These are phyloP conservation scores for Euphorbia lathyris DNA, from an alignment of 345 rosid genomes.

Conservation along the genomic window DNA sequence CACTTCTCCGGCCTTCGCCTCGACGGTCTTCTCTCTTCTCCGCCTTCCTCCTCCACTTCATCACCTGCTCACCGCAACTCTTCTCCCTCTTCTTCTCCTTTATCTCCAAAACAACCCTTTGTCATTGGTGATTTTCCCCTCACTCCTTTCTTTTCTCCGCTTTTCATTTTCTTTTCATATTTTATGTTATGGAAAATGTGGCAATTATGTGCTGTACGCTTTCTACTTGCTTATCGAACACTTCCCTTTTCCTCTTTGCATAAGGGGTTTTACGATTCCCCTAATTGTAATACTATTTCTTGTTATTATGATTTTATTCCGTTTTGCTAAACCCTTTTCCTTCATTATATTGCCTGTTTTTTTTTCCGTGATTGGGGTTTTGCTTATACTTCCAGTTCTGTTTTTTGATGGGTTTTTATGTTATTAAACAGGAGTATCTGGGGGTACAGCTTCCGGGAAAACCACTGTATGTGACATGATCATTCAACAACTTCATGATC, in stretches of 20 bases:
- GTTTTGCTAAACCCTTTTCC: not conserved
- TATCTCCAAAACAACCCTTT: slow-evolving; percentile 64
- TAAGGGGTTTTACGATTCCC: not conserved
- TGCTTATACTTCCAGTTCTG: not conserved
- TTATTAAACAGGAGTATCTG: slow-evolving; percentile 70
- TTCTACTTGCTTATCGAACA: not conserved
- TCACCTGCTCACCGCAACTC: slow-evolving; percentile 25
- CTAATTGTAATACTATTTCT: not conserved
- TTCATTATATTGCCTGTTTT: not conserved
- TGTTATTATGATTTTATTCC: not conserved
- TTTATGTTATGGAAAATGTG: not conserved
- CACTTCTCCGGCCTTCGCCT: slow-evolving; percentile 98
- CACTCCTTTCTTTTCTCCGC: slow-evolving; percentile 1
- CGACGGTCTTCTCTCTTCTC: slow-evolving; percentile 63
- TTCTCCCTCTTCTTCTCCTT: slow-evolving; percentile 27
- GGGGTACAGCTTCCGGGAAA: slow-evolving; percentile 99
- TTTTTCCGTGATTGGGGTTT: no score
- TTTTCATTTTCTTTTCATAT: no score
- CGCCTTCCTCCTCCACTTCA: no score
- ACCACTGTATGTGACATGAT: slow-evolving; percentile 99
- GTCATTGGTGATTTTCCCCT: slow-evolving; percentile 56
- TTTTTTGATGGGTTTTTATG: not conserved
- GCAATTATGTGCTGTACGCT: not conserved
- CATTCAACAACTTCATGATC: slow-evolving; percentile 97
- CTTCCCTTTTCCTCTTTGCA: not conserved